Conservation (phyloP, 148 eudicot species). For the Nepenthes gracilis region DNA sequence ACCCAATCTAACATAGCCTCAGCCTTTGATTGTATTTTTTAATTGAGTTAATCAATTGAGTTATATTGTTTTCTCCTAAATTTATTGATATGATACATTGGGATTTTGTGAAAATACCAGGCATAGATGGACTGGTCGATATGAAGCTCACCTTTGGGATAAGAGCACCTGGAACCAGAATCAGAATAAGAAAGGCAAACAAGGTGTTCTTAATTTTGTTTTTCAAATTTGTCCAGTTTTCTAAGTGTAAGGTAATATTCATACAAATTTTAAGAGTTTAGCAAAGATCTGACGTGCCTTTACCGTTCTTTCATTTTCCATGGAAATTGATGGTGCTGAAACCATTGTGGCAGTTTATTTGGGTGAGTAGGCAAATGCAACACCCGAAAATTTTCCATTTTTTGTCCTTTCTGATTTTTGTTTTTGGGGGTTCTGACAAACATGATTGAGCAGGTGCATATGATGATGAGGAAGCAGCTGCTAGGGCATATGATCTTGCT, state of each 20-base stretch:
- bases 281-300: neutral
- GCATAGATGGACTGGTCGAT: slow-evolving; percentile 99
- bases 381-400: neutral
- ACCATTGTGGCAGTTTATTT: slow-evolving; percentile 60
- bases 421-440: slow-evolving; percentile 1
- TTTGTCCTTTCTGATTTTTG: neutral
- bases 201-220: slow-evolving; percentile 35
- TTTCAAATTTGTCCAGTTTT: neutral
- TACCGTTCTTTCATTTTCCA: slow-evolving; percentile 9
- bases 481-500: slow-evolving; percentile 99
- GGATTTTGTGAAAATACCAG: slow-evolving; percentile 16
- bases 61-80: too few species aligned
- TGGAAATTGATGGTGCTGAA: slow-evolving; percentile 18
- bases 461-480: slow-evolving; percentile 99
- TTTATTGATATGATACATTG: too few species aligned
- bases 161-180: slow-evolving; percentile 98
- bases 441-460: slow-evolving; percentile 60
- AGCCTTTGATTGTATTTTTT: too few species aligned
- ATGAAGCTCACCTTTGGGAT: slow-evolving; percentile 99
- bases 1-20: too few species aligned
- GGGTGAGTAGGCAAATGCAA: slow-evolving; percentile 40
- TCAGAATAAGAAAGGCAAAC: slow-evolving; percentile 98
- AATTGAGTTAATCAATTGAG: too few species aligned
- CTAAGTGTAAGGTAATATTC: neutral
- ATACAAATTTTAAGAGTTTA: neutral